phyloP scores from a whole-genome alignment of 2,329 filamentous ascomycete genomes.

The Samsoniella hepiali region DNA sequence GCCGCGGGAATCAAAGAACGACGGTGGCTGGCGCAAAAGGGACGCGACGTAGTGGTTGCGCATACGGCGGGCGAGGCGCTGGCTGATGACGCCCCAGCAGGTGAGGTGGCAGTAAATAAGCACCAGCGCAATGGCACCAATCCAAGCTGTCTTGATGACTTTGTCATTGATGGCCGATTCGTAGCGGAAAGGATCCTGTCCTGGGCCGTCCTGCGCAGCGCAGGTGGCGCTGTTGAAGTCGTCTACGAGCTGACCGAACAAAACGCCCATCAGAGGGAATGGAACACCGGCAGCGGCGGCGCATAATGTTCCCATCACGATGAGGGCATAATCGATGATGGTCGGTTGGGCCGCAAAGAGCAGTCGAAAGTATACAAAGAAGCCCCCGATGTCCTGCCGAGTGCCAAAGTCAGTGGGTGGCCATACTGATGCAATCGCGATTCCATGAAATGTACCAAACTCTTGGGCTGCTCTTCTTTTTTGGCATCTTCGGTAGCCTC shows the following conservation, averaged over 20 bases:
- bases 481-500: background rate
- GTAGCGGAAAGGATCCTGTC: constrained; percentile 14
- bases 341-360: constrained; percentile 37
- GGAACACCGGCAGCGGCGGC: constrained; percentile 54
- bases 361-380: constrained; percentile 36
- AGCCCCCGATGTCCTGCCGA: constrained; percentile 29
- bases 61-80: constrained; percentile 56
- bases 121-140: constrained; percentile 56
- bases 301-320: constrained; percentile 32
- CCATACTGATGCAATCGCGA: background rate
- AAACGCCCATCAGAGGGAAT: constrained; percentile 54
- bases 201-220: constrained; percentile 28
- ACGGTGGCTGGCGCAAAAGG: constrained; percentile 53
- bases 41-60: constrained; percentile 53
- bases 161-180: constrained; percentile 43
- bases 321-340: constrained; percentile 31
- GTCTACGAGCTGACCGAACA: constrained; percentile 56
- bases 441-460: no score
- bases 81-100: constrained; percentile 58
- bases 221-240: constrained; percentile 51
- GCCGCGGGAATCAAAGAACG: constrained; percentile 56
- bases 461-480: background rate
- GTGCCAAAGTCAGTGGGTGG: background rate
- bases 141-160: constrained; percentile 55
- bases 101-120: constrained; percentile 57